Base-by-base conservation (phyloP, 208 protist genomes). In the Trypanosoma caninum region DNA sequence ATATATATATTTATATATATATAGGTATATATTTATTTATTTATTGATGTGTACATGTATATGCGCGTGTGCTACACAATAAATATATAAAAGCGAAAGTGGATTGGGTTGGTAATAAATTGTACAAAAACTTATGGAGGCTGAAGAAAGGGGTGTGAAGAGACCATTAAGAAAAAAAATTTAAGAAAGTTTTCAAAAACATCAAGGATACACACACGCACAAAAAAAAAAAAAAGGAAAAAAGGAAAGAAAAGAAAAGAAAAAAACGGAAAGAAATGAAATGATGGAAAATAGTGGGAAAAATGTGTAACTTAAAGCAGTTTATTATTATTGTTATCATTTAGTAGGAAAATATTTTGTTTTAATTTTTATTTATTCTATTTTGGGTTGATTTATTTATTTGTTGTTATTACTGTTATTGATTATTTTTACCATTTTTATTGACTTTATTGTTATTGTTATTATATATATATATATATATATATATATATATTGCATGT, bases 31-130 rank as follows among this genome's bases (percentile, higher is more conserved):
- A 31, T 45, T 34, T 20, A n/a, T 64, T 1, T 54, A 11, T 16
- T 63, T 54, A 20, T 42, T 63, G 11, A 38, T 16, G 13, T 53
- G 10, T 37, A 22, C 50, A 65, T 41, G 40, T 71, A 14, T 56
- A 50, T 65, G 11, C 35, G 52, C 42, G 7, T n/a, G 34, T 31
- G 28, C 38, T 31, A 41, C 30, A 0, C 53, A n/a, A n/a, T n/a
- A n/a, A n/a, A n/a, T n/a, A n/a, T n/a, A n/a, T n/a, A n/a, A n/a
- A n/a, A n/a, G n/a, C n/a, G n/a, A n/a, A n/a, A n/a, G n/a, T n/a
- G n/a, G n/a, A n/a, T n/a, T n/a, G n/a, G n/a, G n/a, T n/a, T n/a
- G n/a, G n/a, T n/a, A n/a, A n/a, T n/a, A n/a, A n/a, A n/a, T n/a
- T n/a, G n/a, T n/a, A n/a, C n/a, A n/a, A n/a, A n/a, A n/a, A n/a